A percentile compares a stretch with the other conserved stretches of the same genome.
Evolutionary conservation across 768 basidiomycete genomes (phyloP).

Genomic region (Rhizopogon sp.): DNA sequence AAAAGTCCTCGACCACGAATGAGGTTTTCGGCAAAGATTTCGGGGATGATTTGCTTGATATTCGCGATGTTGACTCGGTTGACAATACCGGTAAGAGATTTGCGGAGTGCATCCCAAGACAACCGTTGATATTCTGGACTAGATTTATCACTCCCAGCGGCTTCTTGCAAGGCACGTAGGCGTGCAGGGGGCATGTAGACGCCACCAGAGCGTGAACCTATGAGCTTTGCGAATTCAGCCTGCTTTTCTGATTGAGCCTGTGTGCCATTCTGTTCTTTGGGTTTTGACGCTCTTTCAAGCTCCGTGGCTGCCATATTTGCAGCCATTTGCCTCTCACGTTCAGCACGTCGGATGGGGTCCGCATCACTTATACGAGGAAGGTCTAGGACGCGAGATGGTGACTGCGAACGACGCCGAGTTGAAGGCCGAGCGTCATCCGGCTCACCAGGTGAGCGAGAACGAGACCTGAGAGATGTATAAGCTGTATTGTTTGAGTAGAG

Average conservation of each 20-base stretch:
- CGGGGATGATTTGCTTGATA: constrained; percentile 90
- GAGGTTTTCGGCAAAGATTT: constrained; percentile 91
- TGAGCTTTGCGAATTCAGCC: constrained; percentile 87
- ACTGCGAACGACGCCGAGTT: constrained; percentile 36
- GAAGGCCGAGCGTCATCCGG: constrained; percentile 33
- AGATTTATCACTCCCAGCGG: constrained; percentile 72
- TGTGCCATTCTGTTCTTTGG: constrained; percentile 38
- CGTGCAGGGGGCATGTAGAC: constrained; percentile 97
- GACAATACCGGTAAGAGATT: constrained; percentile 98
- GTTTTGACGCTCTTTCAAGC: constrained; percentile 55
- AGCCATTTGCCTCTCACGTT: constrained; percentile 78
- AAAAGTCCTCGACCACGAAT: constrained; percentile 92
- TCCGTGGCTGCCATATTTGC: constrained; percentile 65
- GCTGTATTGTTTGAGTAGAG: not conserved
- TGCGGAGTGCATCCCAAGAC: constrained; percentile 96
- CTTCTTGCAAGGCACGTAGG: constrained; percentile 79
- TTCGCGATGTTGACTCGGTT: constrained; percentile 97
- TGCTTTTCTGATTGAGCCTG: constrained; percentile 57
- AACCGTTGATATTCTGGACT: constrained; percentile 90
- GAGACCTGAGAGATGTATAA: constrained; percentile 34
- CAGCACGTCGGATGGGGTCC: constrained; percentile 69
- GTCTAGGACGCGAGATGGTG: constrained; percentile 28
- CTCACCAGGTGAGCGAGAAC: constrained; percentile 37
- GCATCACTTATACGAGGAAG: constrained; percentile 59
- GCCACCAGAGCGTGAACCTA: constrained; percentile 81